phyloP scores from a whole-genome alignment of 257 asterid species.

The Schizonepeta tenuifolia region DNA sequence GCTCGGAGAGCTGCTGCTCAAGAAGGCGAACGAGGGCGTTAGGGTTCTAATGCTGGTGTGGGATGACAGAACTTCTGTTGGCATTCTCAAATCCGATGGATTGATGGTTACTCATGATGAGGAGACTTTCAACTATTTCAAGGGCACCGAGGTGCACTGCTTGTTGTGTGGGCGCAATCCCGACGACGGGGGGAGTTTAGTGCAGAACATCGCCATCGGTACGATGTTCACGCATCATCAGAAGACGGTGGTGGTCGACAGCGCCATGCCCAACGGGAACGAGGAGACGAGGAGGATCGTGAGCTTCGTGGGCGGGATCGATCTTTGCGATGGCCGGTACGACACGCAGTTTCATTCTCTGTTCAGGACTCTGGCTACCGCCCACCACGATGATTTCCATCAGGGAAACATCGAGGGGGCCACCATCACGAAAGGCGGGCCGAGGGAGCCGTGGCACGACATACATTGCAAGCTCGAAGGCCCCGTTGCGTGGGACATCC shows the following conservation, averaged over 20 bases:
- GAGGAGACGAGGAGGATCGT: slow-evolving; percentile 51
- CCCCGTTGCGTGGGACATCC: slow-evolving; percentile 75
- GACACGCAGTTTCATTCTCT: slow-evolving; percentile 72
- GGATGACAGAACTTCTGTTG: slow-evolving; percentile 77
- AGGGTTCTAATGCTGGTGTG: slow-evolving; percentile 69
- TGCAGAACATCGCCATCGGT: slow-evolving; percentile 55
- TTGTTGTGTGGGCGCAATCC: slow-evolving; percentile 76
- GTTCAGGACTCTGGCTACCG: slow-evolving; percentile 56
- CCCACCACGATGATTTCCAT: slow-evolving; percentile 67
- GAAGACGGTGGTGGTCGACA: slow-evolving; percentile 63
- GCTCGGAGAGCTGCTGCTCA: slow-evolving; percentile 64
- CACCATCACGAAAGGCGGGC: slow-evolving; percentile 61
- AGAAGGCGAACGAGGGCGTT: slow-evolving; percentile 70
- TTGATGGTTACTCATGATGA: slow-evolving; percentile 75
- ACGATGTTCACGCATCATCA: slow-evolving; percentile 80
- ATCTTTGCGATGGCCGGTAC: slow-evolving; percentile 75
- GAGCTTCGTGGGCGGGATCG: slow-evolving; percentile 76
- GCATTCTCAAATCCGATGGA: slow-evolving; percentile 56
- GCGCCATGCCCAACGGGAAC: slow-evolving; percentile 53
- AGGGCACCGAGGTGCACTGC: slow-evolving; percentile 53
- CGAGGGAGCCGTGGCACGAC: slow-evolving; percentile 87
- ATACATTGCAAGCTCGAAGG: slow-evolving; percentile 68
- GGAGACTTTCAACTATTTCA: slow-evolving; percentile 54
- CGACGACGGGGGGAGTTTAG: slow-evolving; percentile 62
- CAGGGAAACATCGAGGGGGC: slow-evolving; percentile 58